phyloP scores from a whole-genome alignment of 305 asterid genomes.

The Fraxinus velutina region DNA sequence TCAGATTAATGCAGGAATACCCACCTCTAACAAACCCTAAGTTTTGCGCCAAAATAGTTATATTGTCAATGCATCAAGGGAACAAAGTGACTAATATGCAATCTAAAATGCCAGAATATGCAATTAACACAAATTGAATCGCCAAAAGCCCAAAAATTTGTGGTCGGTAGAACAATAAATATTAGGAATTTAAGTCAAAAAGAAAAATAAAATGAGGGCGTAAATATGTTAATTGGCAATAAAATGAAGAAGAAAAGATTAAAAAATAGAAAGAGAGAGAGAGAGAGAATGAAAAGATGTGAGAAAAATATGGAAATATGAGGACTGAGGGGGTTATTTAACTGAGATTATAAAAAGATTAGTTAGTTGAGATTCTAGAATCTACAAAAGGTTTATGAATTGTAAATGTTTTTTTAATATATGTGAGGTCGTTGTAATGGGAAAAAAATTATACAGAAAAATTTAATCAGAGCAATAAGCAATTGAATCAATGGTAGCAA shows the following conservation, averaged over 20 bases:
- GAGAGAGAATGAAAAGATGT: not conserved
- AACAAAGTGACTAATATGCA: conserved; percentile 5
- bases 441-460: not conserved
- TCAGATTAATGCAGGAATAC: conserved; percentile 17
- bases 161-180: not conserved
- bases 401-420: no score
- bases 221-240: not conserved
- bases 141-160: conserved; percentile 6
- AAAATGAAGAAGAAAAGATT: not conserved
- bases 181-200: not conserved
- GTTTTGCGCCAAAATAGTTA: not conserved
- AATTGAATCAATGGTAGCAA: not conserved
- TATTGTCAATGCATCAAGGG: conserved; percentile 4
- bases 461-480: conserved; percentile 4
- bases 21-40: conserved; percentile 20
- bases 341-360: not conserved
- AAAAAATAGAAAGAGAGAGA: not conserved
- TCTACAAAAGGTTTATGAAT: no score
- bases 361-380: not conserved
- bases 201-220: not conserved
- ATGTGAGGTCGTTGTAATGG: no score
- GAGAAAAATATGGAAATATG: not conserved
- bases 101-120: not conserved
- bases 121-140: conserved; percentile 4
- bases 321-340: not conserved